These are phyloP conservation scores for Apiotrichum porosum DNA, from an alignment of 1,284 basidiomycete genomes.

Conservation along the genomic window DNA sequence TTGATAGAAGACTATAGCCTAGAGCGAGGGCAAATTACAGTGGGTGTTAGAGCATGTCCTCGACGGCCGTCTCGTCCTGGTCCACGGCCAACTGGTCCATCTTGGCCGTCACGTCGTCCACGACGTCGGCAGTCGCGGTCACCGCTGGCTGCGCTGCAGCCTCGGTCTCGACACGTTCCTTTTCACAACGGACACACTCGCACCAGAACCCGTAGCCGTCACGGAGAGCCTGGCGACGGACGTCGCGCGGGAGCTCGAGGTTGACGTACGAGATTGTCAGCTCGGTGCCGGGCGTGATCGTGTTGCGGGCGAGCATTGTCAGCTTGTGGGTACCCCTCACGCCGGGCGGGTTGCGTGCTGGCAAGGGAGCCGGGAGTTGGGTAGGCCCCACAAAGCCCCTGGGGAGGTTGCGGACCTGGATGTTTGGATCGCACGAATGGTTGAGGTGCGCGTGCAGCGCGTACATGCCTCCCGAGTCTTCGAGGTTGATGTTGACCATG, in stretches of 20 bases:
- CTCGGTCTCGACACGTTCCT: conserved; percentile 39
- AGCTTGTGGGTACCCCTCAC: conserved; percentile 38
- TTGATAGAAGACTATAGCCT: neutral
- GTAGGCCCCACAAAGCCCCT: conserved; percentile 52
- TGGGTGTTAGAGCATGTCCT: conserved; percentile 12
- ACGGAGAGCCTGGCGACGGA: conserved; percentile 58
- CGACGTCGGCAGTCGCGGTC: neutral
- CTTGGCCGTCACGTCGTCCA: conserved; percentile 1
- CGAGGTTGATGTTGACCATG: conserved; percentile 77
- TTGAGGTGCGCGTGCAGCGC: conserved; percentile 80
- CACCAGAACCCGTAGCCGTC: conserved; percentile 74
- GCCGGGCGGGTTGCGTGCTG: conserved; percentile 51
- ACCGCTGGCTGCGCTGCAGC: too few species aligned
- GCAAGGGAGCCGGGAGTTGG: conserved; percentile 57
- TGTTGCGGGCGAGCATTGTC: conserved; percentile 59
- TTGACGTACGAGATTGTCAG: conserved; percentile 70
- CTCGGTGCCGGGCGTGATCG: conserved; percentile 69
- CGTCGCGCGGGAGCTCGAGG: conserved; percentile 55
- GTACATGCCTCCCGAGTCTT: conserved; percentile 81
- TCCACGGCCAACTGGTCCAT: conserved; percentile 11
- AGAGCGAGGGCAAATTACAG: too few species aligned
- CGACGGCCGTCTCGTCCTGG: conserved; percentile 7
- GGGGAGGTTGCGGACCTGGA: conserved; percentile 52
- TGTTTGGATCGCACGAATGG: conserved; percentile 73
- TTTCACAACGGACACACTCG: conserved; percentile 60